Evolutionary conservation across 192 early-diverging fungal genomes (phyloP).

Genomic region (Physocladia obscura): DNA sequence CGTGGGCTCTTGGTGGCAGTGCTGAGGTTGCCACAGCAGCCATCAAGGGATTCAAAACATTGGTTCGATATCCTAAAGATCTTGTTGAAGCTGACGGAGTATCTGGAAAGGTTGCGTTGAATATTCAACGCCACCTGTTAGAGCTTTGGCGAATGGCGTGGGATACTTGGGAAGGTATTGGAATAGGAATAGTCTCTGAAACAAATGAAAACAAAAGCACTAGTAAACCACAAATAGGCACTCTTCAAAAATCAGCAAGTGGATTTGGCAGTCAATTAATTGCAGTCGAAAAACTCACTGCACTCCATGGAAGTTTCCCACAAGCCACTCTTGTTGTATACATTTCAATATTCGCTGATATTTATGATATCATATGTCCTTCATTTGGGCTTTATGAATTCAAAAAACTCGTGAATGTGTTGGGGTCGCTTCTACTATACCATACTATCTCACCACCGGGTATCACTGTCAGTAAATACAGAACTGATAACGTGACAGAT

Average conservation of each 20-base stretch:
- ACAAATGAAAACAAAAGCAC: conserved; percentile 33
- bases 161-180: conserved; percentile 74
- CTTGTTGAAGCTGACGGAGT: conserved; percentile 17
- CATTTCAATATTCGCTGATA: conserved; percentile 58
- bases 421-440: conserved; percentile 62
- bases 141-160: conserved; percentile 65
- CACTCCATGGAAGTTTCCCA: conserved; percentile 56
- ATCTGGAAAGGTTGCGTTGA: conserved; percentile 14
- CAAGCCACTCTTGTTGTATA: conserved; percentile 73
- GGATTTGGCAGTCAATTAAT: conserved; percentile 28
- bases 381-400: conserved; percentile 60
- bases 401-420: conserved; percentile 44
- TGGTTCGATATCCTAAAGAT: conserved; percentile 55
- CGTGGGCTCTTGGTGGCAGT: conserved; percentile 62
- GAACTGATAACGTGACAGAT: conserved; percentile 46
- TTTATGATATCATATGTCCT: conserved; percentile 57
- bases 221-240: background rate
- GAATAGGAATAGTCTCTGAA: conserved; percentile 53
- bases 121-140: conserved; percentile 30
- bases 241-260: conserved; percentile 18
- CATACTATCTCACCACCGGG: conserved; percentile 56
- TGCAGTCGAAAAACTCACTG: conserved; percentile 9
- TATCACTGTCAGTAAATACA: conserved; percentile 35
- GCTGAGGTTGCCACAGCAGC: conserved; percentile 77
- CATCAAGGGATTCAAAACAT: conserved; percentile 65